These are phyloP conservation scores for Cercophora newfieldiana DNA, from an alignment of 495 filamentous ascomycete species.

Conservation along the genomic window DNA sequence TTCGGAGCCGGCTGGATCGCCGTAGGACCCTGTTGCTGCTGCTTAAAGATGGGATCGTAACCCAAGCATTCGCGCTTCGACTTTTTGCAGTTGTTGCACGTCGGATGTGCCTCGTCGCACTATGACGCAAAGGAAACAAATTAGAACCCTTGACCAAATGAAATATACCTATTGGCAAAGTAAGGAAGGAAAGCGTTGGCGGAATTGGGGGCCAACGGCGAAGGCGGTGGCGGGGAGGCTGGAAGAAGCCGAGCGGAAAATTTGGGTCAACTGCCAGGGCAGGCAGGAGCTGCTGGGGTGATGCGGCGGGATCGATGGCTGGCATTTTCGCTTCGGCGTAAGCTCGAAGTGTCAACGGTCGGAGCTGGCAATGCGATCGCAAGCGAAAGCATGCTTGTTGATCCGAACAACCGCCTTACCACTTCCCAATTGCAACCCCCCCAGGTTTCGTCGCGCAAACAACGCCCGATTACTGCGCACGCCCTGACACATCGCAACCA, in stretches of 20 bases:
- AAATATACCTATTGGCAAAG: background rate
- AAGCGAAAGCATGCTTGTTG: conserved; percentile 28
- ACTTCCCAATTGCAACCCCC: conserved; percentile 17
- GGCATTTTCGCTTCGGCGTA: conserved; percentile 40
- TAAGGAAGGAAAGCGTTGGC: background rate
- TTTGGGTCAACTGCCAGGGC: conserved; percentile 15
- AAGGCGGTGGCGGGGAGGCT: conserved; percentile 11
- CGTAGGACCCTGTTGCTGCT: conserved; percentile 73
- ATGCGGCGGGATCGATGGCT: conserved; percentile 18
- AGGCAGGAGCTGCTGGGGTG: background rate
- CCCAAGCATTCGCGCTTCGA: conserved; percentile 96
- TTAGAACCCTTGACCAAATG: background rate
- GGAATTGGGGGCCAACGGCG: background rate
- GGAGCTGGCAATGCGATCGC: conserved; percentile 27
- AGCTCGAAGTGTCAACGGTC: conserved; percentile 26
- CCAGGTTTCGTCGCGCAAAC: conserved; percentile 10
- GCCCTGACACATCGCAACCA: conserved; percentile 3
- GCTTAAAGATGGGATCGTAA: conserved; percentile 98
- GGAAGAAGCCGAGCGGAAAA: conserved; percentile 8
- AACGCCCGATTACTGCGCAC: conserved; percentile 2
- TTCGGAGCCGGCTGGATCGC: conserved; percentile 69
- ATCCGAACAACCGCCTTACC: conserved; percentile 16
- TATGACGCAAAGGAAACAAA: conserved; percentile 38
- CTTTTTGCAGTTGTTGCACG: conserved; percentile 96
- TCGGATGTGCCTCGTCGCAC: conserved; percentile 96